These are phyloP conservation scores for Paspalum notatum DNA, from an alignment of 176 grass and related monocot species.

Conservation along the genomic window DNA sequence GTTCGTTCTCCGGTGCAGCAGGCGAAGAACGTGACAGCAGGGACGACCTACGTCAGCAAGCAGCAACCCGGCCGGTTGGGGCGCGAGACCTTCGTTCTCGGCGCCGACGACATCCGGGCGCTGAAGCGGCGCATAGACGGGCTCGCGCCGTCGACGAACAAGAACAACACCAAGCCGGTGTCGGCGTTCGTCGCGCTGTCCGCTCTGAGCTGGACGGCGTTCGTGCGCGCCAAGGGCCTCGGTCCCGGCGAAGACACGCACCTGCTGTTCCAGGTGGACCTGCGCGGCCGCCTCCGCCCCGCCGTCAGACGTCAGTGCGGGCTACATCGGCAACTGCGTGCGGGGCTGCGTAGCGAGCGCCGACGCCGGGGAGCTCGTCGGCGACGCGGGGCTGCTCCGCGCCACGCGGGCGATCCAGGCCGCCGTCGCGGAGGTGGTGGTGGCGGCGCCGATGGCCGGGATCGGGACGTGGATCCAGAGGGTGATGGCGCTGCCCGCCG, in stretches of 20 bases:
- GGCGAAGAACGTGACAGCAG: too few species aligned
- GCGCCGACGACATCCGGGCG: background rate
- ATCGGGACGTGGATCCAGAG: background rate
- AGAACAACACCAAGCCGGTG: slow-evolving; percentile 8
- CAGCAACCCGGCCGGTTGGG: too few species aligned
- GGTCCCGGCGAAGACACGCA: slow-evolving; percentile 8
- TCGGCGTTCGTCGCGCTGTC: slow-evolving; percentile 39
- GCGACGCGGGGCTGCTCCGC: background rate
- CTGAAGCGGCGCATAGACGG: slow-evolving; percentile 22
- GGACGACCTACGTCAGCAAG: too few species aligned
- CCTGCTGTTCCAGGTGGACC: background rate
- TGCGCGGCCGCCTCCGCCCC: slow-evolving; percentile 20
- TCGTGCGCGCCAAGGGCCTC: slow-evolving; percentile 25
- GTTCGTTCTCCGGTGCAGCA: too few species aligned
- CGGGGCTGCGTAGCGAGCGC: background rate
- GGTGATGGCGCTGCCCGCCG: background rate
- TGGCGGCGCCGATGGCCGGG: background rate
- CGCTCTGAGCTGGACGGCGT: slow-evolving; percentile 17
- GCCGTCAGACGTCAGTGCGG: too few species aligned
- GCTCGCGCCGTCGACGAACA: background rate
- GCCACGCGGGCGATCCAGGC: slow-evolving; percentile 23
- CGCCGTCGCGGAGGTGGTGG: background rate
- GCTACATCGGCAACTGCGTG: slow-evolving; percentile 39
- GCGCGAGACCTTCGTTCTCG: too few species aligned
- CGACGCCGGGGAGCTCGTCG: slow-evolving; percentile 9